Conservation (phyloP, 2,329 filamentous ascomycete genomes). For the Xylariaceae sp. region DNA sequence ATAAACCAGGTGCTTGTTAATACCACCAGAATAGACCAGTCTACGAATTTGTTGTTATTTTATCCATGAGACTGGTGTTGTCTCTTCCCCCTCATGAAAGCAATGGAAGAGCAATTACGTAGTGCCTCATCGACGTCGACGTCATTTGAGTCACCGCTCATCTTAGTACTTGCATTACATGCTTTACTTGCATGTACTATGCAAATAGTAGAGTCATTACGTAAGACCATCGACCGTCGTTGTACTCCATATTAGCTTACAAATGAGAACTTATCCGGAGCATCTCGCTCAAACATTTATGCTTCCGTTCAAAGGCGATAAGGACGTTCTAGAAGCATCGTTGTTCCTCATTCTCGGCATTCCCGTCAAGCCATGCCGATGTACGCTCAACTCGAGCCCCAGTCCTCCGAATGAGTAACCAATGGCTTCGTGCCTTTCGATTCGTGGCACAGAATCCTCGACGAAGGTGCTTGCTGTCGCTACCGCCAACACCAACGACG, state of each 20-base stretch:
- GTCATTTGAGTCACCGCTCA: neutral
- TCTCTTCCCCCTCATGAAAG: no score
- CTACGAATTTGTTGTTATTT: no score
- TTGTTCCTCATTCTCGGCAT: slow-evolving; percentile 4
- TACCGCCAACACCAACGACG: neutral
- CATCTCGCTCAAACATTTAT: neutral
- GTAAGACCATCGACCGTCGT: neutral
- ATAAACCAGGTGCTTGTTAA: no score
- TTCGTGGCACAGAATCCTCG: slow-evolving; percentile 25
- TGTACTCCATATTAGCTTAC: neutral
- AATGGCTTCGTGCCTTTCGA: slow-evolving; percentile 31
- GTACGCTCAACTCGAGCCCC: slow-evolving; percentile 31
- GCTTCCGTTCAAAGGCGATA: neutral
- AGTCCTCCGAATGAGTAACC: slow-evolving; percentile 32
- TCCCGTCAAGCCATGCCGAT: slow-evolving; percentile 28
- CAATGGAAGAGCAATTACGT: no score
- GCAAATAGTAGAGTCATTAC: neutral
- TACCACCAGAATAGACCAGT: no score
- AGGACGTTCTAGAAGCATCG: neutral
- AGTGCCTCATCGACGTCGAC: neutral
- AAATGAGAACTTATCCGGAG: neutral
- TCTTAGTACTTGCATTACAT: neutral
- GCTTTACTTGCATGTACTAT: neutral
- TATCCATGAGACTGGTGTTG: no score
- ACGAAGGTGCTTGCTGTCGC: slow-evolving; percentile 15